Percentiles rank a stretch among this genome's conserved stretches.
Evolutionary conservation across 2,329 filamentous ascomycete genomes (phyloP).

Genomic region (Parafenestella ontariensis): DNA sequence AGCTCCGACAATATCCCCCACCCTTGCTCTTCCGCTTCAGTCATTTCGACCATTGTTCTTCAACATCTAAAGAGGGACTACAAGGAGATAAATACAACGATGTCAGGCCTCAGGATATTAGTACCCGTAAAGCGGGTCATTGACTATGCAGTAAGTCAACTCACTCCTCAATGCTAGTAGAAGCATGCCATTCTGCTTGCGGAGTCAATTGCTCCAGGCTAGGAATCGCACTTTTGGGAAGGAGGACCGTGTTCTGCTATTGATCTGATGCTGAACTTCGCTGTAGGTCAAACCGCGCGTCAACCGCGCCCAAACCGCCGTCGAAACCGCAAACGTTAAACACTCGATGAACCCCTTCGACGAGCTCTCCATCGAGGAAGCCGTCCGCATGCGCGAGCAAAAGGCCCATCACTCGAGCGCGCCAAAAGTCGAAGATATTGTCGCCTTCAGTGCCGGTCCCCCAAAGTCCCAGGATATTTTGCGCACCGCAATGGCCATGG

Average conservation of each 20-base stretch:
- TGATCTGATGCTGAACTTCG: slow-evolving; percentile 9
- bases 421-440: slow-evolving; percentile 79
- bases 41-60: slow-evolving; percentile 10
- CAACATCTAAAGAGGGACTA: not conserved
- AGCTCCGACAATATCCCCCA: slow-evolving; percentile 30
- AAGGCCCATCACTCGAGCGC: slow-evolving; percentile 52
- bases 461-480: slow-evolving; percentile 87
- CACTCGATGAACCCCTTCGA: slow-evolving; percentile 99
- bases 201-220: not conserved
- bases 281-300: slow-evolving; percentile 72
- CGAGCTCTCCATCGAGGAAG: slow-evolving; percentile 96
- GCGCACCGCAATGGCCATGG: slow-evolving; percentile 98
- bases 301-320: slow-evolving; percentile 77
- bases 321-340: slow-evolving; percentile 92
- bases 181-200: not conserved
- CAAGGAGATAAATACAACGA: slow-evolving; percentile 19
- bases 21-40: slow-evolving; percentile 13
- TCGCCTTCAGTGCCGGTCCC: slow-evolving; percentile 86
- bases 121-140: slow-evolving; percentile 65
- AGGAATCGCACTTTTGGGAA: not conserved
- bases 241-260: not conserved
- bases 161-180: not conserved
- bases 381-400: slow-evolving; percentile 91
- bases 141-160: slow-evolving; percentile 61
- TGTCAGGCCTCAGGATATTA: slow-evolving; percentile 61